Percentiles rank a stretch among this genome's conserved stretches.
These are phyloP conservation scores for Canavalia gladiata DNA, from an alignment of 306 rosid genomes.

Conservation along the genomic window DNA sequence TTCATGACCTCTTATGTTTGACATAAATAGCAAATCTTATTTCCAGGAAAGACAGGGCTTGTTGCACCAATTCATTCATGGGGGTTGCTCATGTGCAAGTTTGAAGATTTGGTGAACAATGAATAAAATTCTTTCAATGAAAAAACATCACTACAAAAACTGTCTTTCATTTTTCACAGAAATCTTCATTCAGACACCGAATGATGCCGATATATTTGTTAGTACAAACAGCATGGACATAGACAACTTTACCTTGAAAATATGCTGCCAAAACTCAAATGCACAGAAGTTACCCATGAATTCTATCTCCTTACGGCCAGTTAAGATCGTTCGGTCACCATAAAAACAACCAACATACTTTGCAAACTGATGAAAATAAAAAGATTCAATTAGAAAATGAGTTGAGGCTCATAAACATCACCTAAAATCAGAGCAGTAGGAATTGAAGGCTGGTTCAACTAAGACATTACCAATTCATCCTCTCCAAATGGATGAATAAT, in stretches of 20 bases:
- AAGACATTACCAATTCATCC: constrained; percentile 69
- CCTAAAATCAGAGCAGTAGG: constrained; percentile 43
- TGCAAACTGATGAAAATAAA: constrained; percentile 56
- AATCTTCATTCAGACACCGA: constrained; percentile 30
- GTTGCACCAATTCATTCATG: constrained; percentile 17
- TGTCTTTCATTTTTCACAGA: constrained; percentile 32
- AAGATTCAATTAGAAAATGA: constrained; percentile 42
- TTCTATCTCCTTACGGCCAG: constrained; percentile 65
- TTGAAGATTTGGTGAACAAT: too few species aligned
- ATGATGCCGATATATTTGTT: constrained; percentile 37
- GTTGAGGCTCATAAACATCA: constrained; percentile 18
- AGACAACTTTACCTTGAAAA: constrained; percentile 69
- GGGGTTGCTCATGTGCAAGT: constrained; percentile 6
- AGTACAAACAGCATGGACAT: constrained; percentile 32
- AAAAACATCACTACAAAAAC: constrained; percentile 15
- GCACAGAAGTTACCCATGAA: constrained; percentile 78
- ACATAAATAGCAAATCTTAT: constrained; percentile 28
- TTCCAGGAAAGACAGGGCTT: constrained; percentile 20
- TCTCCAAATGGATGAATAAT: constrained; percentile 88
- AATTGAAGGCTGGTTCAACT: constrained; percentile 33
- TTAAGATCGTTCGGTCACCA: constrained; percentile 50
- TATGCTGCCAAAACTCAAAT: constrained; percentile 90
- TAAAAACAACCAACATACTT: constrained; percentile 62
- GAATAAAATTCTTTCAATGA: not conserved
- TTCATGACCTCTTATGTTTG: constrained; percentile 6